Evolutionary conservation across 2,329 filamentous ascomycete genomes (phyloP), one percentile per base, ranked within the genome.

Genomic region (Paracamarosporium sp.): DNA sequence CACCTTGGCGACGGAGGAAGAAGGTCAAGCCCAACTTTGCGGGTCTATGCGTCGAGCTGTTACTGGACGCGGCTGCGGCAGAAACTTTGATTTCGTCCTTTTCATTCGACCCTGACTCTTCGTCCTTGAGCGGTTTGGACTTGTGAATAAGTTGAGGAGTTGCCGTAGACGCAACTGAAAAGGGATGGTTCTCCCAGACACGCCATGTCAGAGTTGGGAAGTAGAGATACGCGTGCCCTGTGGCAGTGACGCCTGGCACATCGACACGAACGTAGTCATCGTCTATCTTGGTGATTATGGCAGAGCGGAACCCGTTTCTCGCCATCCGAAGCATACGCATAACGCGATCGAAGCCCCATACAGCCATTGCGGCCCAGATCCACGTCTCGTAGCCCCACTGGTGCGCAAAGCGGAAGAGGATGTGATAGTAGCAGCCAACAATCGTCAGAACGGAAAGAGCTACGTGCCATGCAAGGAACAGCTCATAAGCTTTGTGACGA

Each of bases 101-200:
- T 3, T 25, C 12, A 7, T 27, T 27, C 8, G 48, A 40, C 4
- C 20, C 50, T 7, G 38, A 31, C 48, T 50, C 46, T 45, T 51
- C 44, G 44, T 43, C 43, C 25, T 17, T n/a, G 5, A 53, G 35
- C 17, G 43, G 24, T 20, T 53, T 43, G 4, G 44, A 6, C 25
- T 36, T 50, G 4, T 9, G 35, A 3, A 17, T 25, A 11, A 11
- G 35, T 20, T 30, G 40, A 3, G 24, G 44, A 30, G 41, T 36
- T 17, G 48, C 17, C 2, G n/a, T 43, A 12, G 27, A 36, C 5
- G 24, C 15, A 20, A 25, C 57, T 13, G 81, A 83, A 62, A 86
- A 85, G 0, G 83, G 83, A 64, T 86, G 84, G 45, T 82, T 85
- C 67, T 85, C 82, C 82, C 83, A 86, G 5, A 58, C 27, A 3